phyloP scores from a whole-genome alignment of 2,329 filamentous ascomycete genomes.

The Pseudogymnoascus sp. region DNA sequence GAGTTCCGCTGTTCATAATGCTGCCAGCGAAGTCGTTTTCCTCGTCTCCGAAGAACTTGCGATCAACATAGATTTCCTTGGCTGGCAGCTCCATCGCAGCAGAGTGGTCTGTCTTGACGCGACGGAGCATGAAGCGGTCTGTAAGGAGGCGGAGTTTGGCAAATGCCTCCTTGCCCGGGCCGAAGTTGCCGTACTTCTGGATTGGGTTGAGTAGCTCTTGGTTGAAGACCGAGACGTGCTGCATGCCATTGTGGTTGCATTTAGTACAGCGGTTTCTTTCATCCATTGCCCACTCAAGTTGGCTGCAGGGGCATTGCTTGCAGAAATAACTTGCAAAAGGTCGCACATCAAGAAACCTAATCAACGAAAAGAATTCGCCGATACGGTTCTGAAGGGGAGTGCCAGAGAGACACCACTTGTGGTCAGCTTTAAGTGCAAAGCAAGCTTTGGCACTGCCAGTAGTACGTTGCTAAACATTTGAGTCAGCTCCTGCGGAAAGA shows the following conservation, averaged over 20 bases:
- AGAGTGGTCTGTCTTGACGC: conserved; percentile 88
- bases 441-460: conserved; percentile 93
- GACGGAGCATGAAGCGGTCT: conserved; percentile 88
- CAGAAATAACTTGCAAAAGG: conserved; percentile 94
- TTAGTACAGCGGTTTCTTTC: conserved; percentile 60
- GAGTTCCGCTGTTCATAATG: conserved; percentile 85
- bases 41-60: conserved; percentile 93
- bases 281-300: conserved; percentile 75
- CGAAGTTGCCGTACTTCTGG: conserved; percentile 51
- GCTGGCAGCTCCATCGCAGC: conserved; percentile 93
- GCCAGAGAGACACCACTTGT: conserved; percentile 93
- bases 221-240: conserved; percentile 75
- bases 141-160: conserved; percentile 80
- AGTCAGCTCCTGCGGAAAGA: conserved; percentile 22
- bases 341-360: conserved; percentile 81
- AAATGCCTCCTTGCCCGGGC: conserved; percentile 62
- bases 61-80: conserved; percentile 85
- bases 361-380: conserved; percentile 89
- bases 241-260: conserved; percentile 52
- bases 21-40: conserved; percentile 93
- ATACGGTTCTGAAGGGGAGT: conserved; percentile 96
- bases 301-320: conserved; percentile 73
- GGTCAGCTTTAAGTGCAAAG: conserved; percentile 78
- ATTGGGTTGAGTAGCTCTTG: conserved; percentile 89
- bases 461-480: conserved; percentile 53